Base-by-base conservation (phyloP, 176 grass and related monocot genomes). In the Oryza punctata region DNA sequence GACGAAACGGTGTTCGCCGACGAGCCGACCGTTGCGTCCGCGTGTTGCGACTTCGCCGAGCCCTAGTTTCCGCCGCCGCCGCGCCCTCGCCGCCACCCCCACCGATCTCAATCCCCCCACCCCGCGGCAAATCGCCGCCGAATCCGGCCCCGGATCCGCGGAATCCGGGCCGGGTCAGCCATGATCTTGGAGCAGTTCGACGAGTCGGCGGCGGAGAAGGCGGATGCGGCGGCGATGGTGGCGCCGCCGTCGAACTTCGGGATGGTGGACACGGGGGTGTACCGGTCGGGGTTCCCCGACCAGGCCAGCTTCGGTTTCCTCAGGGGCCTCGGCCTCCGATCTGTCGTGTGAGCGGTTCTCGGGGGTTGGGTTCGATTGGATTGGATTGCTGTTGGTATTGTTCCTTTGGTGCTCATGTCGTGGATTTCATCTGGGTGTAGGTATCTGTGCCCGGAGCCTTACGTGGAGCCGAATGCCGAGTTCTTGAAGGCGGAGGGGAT, bases 381-480 rank as follows among this genome's bases (percentile, higher is more conserved):
- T 57, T 57, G 6, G 52, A 57, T n/a, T 46, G 29, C 19, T 24
- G 14, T 25, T 18, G 71, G 19, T 8, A 14, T 27, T 12, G 3
- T 9, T 50, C 1, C 6, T 65, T 26, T 50, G 37, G 30, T 10
- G 60, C 18, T 73, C 3, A 6, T 73, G n/a, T 27, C 24, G 30
- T 65, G 2, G 57, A 11, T 66, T 86, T 49, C 4, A 26, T 80
- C 40, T 29, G 9, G 19, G 10, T 75, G 29, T 76, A 94, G 88
- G 73, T 94, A 91, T 47, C 52, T 94, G 57, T 91, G 88, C 78
- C 88, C 79, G 16, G 86, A 94, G 65, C 75, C 92, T 11, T 94
- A 94, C 52, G 70, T 83, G 21, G 86, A 89, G 77, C 70, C 71
- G 37, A 94, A 94, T 30, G 30, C 81, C 1, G 75, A 64, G 54